Percentiles rank a stretch among this genome's conserved stretches.
Evolutionary conservation across 139 green algal genomes (phyloP).

Genomic region (Chlorella ohadii): DNA sequence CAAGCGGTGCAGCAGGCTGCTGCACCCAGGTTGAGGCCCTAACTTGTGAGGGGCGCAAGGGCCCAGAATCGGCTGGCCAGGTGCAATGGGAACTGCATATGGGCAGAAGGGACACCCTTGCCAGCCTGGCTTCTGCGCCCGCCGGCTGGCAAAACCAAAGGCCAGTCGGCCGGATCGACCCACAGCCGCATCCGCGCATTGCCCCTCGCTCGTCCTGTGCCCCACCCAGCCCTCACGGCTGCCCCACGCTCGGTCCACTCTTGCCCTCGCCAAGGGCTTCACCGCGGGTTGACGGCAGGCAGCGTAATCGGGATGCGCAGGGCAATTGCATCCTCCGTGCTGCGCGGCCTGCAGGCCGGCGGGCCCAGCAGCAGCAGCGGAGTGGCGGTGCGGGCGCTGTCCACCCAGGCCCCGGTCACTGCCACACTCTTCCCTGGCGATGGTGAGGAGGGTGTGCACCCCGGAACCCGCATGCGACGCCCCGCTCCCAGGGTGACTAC

Average conservation of each 20-base stretch:
- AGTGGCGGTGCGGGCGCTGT: background rate
- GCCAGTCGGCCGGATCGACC: too few species aligned
- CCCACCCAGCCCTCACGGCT: background rate
- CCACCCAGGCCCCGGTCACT: conserved; percentile 20
- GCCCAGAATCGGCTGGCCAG: too few species aligned
- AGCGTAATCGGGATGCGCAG: background rate
- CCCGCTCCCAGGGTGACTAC: conserved; percentile 13
- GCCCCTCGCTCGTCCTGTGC: background rate
- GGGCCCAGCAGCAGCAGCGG: background rate
- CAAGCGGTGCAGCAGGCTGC: too few species aligned
- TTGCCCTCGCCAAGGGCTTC: conserved; percentile 11
- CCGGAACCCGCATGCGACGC: too few species aligned
- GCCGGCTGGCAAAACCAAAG: too few species aligned
- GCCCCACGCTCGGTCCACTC: background rate
- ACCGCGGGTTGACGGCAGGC: too few species aligned
- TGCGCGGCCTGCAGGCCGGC: conserved; percentile 16
- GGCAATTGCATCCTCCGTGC: background rate
- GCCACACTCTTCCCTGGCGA: conserved; percentile 57
- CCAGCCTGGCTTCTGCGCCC: too few species aligned
- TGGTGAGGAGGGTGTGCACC: conserved; percentile 20
- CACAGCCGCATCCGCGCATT: too few species aligned
- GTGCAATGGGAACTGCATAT: too few species aligned
- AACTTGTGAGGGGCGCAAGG: too few species aligned
- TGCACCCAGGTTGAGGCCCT: too few species aligned
- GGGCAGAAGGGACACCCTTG: too few species aligned